A percentile compares a stretch with the other conserved stretches of the same genome.
Evolutionary conservation across 306 rosid genomes (phyloP).

Genomic region (Ceratonia siliqua): DNA sequence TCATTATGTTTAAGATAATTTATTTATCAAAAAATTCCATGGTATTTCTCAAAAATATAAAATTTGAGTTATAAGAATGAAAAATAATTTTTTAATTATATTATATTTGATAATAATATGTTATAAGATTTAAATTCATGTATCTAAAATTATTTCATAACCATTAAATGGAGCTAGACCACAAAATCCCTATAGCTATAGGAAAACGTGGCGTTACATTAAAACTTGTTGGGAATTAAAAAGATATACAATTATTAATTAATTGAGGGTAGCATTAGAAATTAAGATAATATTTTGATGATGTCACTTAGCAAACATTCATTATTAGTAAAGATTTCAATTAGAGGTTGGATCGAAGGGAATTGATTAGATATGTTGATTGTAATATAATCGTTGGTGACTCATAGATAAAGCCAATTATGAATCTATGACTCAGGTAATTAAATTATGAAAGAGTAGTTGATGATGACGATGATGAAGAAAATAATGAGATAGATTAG

Average conservation of each 20-base stretch:
- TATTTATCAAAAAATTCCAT: not conserved
- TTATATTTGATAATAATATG: too few relatives aligned
- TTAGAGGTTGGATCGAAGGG: not conserved
- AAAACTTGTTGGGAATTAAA: too few relatives aligned
- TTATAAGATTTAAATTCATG: too few relatives aligned
- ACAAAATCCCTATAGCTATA: too few relatives aligned
- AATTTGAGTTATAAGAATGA: too few relatives aligned
- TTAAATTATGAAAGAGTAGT: not conserved
- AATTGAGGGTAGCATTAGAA: not conserved
- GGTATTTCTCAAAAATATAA: not conserved
- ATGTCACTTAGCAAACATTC: not conserved
- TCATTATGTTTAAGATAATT: not conserved
- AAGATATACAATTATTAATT: too few relatives aligned
- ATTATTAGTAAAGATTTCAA: not conserved
- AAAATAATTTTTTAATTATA: too few relatives aligned
- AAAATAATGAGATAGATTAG: not conserved
- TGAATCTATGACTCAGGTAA: not conserved
- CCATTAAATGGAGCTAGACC: too few relatives aligned
- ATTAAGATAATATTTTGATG: not conserved
- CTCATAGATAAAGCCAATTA: not conserved
- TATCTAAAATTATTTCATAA: too few relatives aligned
- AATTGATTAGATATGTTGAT: not conserved
- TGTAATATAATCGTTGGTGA: not conserved
- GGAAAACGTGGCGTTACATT: too few relatives aligned
- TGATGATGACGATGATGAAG: not conserved